Percentiles rank a stretch among this genome's conserved stretches.
Conservation (phyloP, 805 yeast species). For the Kodamaea sagamina region DNA sequence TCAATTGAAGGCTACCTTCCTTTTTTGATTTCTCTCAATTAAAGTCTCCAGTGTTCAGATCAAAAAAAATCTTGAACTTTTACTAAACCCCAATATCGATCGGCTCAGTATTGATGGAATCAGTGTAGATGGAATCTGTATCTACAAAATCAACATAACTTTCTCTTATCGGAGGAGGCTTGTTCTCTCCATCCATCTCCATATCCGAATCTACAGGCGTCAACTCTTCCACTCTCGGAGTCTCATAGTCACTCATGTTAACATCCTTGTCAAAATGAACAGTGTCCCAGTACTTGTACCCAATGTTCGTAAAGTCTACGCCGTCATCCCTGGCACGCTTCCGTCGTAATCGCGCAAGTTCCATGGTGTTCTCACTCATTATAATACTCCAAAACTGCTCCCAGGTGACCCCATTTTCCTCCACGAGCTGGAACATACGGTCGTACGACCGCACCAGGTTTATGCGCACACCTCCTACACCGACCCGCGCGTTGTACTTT, state of each 20-base stretch:
- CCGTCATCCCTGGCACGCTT: conserved; percentile 9
- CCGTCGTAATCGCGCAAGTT: conserved; percentile 15
- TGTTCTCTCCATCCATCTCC: conserved; percentile 14
- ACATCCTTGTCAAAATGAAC: conserved; percentile 12
- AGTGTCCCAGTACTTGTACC: conserved; percentile 22
- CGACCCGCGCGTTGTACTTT: conserved; percentile 26
- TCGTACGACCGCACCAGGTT: conserved; percentile 24
- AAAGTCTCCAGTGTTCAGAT: too few relatives aligned
- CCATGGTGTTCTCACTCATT: conserved; percentile 28
- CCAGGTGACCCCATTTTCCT: conserved; percentile 22
- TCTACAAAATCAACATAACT: conserved; percentile 16
- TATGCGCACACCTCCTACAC: conserved; percentile 13
- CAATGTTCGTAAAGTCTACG: conserved; percentile 22
- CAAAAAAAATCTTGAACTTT: too few relatives aligned
- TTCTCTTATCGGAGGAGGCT: conserved; percentile 15
- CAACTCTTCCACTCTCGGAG: conserved; percentile 1
- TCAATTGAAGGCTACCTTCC: too few relatives aligned
- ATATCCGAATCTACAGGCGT: conserved; percentile 13
- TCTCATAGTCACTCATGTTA: conserved; percentile 8
- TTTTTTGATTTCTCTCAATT: too few relatives aligned
- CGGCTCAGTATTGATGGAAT: too few relatives aligned
- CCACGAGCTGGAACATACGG: conserved; percentile 26
- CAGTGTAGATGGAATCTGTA: conserved; percentile 7
- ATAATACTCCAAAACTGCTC: conserved; percentile 29
- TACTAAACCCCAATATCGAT: too few relatives aligned